Evolutionary conservation across 495 filamentous ascomycete species (phyloP), one percentile per base, ranked within the genome.

Genomic region (Bryoglossum gracile): DNA sequence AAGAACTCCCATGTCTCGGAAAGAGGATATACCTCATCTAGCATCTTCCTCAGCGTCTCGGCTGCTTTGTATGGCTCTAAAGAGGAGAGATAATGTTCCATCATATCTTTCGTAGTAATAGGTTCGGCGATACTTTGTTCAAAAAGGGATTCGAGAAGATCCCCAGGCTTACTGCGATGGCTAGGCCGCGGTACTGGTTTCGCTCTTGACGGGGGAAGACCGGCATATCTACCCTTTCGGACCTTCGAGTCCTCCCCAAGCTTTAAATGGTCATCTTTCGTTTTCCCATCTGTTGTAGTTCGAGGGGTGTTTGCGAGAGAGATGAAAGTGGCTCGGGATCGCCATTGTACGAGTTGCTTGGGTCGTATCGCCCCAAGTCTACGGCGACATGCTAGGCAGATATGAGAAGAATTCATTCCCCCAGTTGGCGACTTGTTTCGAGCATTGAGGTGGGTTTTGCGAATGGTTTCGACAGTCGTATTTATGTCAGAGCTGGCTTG

Each of bases 1-100:
- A 75, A 72, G 40, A 64, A 68, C 6, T 42, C 14, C 53, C 65
- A 77, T 10, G 68, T 59, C 1, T 65, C 59, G 9, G 47, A 26
- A 6, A 54, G 43, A 1, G 65, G 44, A 13, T 41, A 28, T 3
- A 46, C 51, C 1, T 62, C 54, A 14, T 14, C 10, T 11, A 74
- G 30, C 62, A 70, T 72, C 14, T 54, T 51, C 46, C 64, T 59
- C 21, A 72, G 56, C 35, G 58, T 59, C 23, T 61, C 59, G 14
- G 61, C 59, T 19, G 65, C 56, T 46, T 63, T 54, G 38, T 43
- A 66, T 42, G 49, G 34, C 19, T 54, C 42, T 2, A 61, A 33
- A 2, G 48, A 46, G 4, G 54, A 16, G 4, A 19, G 21, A 1
- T 43, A 13, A 17, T 43, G 36, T 18, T 18, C 30, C 24, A 26